phyloP scores from a whole-genome alignment of 1,284 basidiomycete species.

The Psilocybe mexicana region DNA sequence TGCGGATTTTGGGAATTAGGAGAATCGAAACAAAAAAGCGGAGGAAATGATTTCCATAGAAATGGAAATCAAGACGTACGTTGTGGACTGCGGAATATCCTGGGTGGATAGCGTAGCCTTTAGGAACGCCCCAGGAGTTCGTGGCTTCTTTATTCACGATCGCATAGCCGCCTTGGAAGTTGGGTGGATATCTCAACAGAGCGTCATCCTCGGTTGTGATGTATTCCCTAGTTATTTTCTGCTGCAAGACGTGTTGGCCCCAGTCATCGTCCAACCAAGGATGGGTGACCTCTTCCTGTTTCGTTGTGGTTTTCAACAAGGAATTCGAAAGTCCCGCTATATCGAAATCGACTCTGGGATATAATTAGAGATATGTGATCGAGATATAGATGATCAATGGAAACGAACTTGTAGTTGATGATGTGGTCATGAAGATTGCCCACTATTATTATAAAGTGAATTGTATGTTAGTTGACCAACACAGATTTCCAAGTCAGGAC shows the following conservation, averaged over 20 bases:
- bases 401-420: conserved; percentile 55
- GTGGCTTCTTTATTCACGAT: conserved; percentile 59
- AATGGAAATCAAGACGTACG: conserved; percentile 31
- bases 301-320: conserved; percentile 50
- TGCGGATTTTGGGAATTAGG: neutral
- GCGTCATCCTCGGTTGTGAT: conserved; percentile 61
- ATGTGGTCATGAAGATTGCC: conserved; percentile 73
- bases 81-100: conserved; percentile 54
- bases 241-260: conserved; percentile 54
- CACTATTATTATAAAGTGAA: conserved; percentile 39
- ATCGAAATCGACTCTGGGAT: conserved; percentile 49
- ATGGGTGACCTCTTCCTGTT: conserved; percentile 47
- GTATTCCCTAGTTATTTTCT: conserved; percentile 49
- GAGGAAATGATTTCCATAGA: neutral
- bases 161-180: conserved; percentile 56
- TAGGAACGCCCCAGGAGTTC: conserved; percentile 57
- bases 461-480: neutral
- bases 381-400: neutral
- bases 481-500: neutral
- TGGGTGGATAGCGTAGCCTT: conserved; percentile 59
- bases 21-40: conserved; percentile 5
- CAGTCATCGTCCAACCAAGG: conserved; percentile 67
- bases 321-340: conserved; percentile 60
- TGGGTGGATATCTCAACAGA: conserved; percentile 50
- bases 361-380: neutral